These are phyloP conservation scores for Calocybe gambosa DNA, from an alignment of 1,284 basidiomycete species.

Conservation along the genomic window DNA sequence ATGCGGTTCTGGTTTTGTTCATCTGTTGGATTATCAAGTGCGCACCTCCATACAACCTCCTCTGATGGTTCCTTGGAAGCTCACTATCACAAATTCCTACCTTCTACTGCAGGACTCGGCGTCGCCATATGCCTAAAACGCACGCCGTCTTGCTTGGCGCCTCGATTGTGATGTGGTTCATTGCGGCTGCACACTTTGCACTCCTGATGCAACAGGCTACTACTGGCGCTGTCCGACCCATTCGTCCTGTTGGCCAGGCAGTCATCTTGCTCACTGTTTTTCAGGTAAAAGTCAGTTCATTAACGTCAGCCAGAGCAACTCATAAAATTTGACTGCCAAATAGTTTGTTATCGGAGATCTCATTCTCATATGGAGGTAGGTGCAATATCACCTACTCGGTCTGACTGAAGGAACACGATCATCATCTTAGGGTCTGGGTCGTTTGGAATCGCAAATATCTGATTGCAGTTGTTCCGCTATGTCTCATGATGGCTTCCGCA, in stretches of 20 bases:
- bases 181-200: not conserved
- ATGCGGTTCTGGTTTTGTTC: conserved; percentile 7
- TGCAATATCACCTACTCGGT: not conserved
- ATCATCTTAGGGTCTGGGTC: not conserved
- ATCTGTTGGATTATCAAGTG: conserved; percentile 11
- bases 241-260: not conserved
- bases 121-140: conserved; percentile 7
- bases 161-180: not conserved
- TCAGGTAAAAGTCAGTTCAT: not conserved
- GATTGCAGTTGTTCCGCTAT: not conserved
- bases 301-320: too few relatives aligned
- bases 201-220: not conserved
- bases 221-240: not conserved
- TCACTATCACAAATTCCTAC: not conserved
- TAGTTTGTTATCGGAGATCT: not conserved
- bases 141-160: conserved; percentile 8
- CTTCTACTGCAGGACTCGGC: conserved; percentile 2
- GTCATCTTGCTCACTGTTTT: not conserved
- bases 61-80: too few relatives aligned
- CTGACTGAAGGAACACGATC: not conserved
- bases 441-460: not conserved
- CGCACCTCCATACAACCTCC: too few relatives aligned
- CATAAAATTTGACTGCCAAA: too few relatives aligned
- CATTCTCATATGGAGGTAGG: not conserved
- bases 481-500: not conserved